phyloP scores from a whole-genome alignment of 441 rosid genomes.

The Macaranga tanarius region DNA sequence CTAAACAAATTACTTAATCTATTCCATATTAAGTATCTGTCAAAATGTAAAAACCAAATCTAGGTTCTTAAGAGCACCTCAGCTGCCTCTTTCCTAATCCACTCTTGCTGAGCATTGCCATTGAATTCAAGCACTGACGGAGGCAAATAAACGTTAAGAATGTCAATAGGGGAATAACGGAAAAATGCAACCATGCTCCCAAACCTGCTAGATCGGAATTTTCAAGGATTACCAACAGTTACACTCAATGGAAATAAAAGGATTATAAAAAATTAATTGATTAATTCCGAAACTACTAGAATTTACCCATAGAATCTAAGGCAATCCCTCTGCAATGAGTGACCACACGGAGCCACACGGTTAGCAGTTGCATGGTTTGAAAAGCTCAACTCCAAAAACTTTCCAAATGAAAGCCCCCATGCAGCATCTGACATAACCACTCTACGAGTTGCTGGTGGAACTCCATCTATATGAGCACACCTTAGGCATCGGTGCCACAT shows the following conservation, averaged over 20 bases:
- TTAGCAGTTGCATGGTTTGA: slow-evolving; percentile 96
- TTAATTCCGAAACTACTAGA: slow-evolving; percentile 3
- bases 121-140: slow-evolving; percentile 70
- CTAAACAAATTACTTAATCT: slow-evolving; percentile 6
- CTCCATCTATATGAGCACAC: slow-evolving; percentile 77
- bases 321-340: slow-evolving; percentile 95
- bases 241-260: not conserved
- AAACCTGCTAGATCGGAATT: slow-evolving; percentile 46
- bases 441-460: slow-evolving; percentile 91
- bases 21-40: not conserved
- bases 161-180: slow-evolving; percentile 87
- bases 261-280: not conserved
- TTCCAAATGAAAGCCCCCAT: slow-evolving; percentile 98
- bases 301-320: slow-evolving; percentile 92
- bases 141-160: slow-evolving; percentile 74
- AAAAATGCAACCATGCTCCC: slow-evolving; percentile 97
- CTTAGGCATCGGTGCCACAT: slow-evolving; percentile 98
- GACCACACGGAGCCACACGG: slow-evolving; percentile 97
- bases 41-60: slow-evolving; percentile 15
- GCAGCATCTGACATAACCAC: slow-evolving; percentile 98
- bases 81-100: slow-evolving; percentile 72
- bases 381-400: slow-evolving; percentile 94
- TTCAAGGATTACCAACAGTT: slow-evolving; percentile 20
- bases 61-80: slow-evolving; percentile 45
- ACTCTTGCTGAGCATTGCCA: slow-evolving; percentile 57